These are phyloP conservation scores for Monilinia laxa DNA, from an alignment of 2,329 filamentous ascomycete genomes.

Conservation along the genomic window DNA sequence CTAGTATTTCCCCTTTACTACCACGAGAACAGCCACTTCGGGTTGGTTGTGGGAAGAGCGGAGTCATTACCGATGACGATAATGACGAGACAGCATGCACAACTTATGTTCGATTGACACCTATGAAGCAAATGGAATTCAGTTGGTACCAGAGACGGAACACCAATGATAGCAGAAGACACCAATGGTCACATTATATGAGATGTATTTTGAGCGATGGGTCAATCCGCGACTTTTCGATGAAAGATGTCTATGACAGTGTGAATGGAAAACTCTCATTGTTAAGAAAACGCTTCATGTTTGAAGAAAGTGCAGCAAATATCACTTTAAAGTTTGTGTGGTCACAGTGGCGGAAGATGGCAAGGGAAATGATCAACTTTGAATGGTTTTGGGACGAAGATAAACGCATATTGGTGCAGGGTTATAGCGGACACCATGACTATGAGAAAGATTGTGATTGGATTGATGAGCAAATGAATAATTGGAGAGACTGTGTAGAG, in stretches of 20 bases:
- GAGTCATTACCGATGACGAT: neutral
- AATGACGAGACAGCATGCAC: neutral
- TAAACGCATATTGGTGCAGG: conserved; percentile 10
- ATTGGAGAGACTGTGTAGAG: neutral
- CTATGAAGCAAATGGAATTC: conserved; percentile 4
- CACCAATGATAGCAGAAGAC: neutral
- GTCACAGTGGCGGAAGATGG: neutral
- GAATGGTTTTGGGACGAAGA: conserved; percentile 14
- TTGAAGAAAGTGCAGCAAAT: neutral
- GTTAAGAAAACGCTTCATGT: neutral
- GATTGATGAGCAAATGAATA: conserved; percentile 3
- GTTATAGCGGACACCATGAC: neutral
- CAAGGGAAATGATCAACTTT: neutral
- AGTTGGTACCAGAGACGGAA: conserved; percentile 1
- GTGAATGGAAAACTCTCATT: neutral
- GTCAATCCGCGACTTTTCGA: neutral
- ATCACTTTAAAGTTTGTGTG: neutral
- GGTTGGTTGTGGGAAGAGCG: neutral
- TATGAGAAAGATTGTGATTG: neutral
- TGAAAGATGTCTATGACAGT: neutral
- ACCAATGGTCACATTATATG: conserved; percentile 3
- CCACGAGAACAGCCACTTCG: conserved; percentile 3
- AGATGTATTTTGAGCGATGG: conserved; percentile 7
- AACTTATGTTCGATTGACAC: conserved; percentile 1
- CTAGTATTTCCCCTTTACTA: neutral